Evolutionary conservation across 2,329 filamentous ascomycete genomes (phyloP).

Genomic region (Ophiostoma sp.): DNA sequence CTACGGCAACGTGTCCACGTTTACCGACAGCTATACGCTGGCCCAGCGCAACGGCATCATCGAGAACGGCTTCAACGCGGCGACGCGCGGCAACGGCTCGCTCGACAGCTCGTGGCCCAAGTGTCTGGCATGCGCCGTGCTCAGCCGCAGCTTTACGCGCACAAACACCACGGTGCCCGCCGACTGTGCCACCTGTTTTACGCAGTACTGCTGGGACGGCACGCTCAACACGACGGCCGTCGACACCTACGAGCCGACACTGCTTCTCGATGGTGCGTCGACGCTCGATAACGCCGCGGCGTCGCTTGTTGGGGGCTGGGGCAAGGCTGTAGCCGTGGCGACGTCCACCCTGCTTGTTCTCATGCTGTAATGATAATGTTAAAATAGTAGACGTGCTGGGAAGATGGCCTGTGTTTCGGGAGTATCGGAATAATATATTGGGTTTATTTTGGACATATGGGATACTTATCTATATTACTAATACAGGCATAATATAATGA

Average conservation of each 20-base stretch:
- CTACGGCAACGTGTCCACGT: conserved; percentile 75
- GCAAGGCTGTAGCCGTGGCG: conserved; percentile 2
- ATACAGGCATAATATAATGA: neutral
- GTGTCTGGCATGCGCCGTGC: conserved; percentile 83
- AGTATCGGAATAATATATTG: neutral
- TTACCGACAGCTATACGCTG: conserved; percentile 57
- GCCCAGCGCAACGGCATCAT: conserved; percentile 72
- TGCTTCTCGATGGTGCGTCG: conserved; percentile 30
- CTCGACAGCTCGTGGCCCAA: conserved; percentile 68
- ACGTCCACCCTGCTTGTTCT: conserved; percentile 1
- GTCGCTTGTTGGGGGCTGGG: conserved; percentile 8
- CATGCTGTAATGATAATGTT: neutral
- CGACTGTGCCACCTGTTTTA: conserved; percentile 71
- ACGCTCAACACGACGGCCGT: conserved; percentile 37
- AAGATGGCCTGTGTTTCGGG: neutral
- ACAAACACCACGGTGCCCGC: conserved; percentile 64
- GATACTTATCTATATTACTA: neutral
- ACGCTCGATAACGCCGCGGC: conserved; percentile 16
- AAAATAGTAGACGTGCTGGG: neutral
- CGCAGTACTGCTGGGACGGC: conserved; percentile 91
- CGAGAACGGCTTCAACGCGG: conserved; percentile 77
- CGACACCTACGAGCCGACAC: conserved; percentile 33
- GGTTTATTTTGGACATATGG: neutral
- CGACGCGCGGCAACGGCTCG: conserved; percentile 76
- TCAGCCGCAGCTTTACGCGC: conserved; percentile 68